These are phyloP conservation scores for Schrenkiella parvula DNA, from an alignment of 345 rosid genomes.

Conservation along the genomic window DNA sequence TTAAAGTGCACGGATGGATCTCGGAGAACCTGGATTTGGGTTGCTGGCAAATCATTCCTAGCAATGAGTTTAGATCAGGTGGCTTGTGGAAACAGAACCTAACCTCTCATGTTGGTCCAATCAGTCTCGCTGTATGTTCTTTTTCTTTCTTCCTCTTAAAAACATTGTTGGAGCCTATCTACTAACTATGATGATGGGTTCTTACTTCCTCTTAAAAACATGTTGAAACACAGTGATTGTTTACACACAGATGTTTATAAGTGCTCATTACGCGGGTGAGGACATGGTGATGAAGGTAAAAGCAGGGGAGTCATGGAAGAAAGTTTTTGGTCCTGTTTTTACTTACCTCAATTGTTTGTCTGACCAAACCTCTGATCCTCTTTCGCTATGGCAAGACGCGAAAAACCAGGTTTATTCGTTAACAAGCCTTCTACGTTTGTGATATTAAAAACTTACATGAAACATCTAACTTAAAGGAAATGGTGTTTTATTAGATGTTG, in stretches of 20 bases:
- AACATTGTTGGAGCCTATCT: not conserved
- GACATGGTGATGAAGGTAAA: slow-evolving; percentile 65
- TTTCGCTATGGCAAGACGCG: slow-evolving; percentile 75
- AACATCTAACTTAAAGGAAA: not conserved
- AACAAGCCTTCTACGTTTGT: not conserved
- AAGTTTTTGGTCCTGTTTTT: slow-evolving; percentile 83
- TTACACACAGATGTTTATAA: slow-evolving; percentile 63
- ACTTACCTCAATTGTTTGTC: slow-evolving; percentile 52
- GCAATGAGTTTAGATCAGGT: slow-evolving; percentile 65
- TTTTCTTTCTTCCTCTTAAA: not conserved
- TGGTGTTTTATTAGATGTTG: slow-evolving; percentile 40
- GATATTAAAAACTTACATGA: not conserved
- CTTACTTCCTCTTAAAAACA: not conserved
- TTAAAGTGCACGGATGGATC: slow-evolving; percentile 84
- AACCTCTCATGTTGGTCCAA: slow-evolving; percentile 64
- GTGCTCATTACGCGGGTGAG: slow-evolving; percentile 84
- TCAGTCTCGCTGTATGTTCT: slow-evolving; percentile 39
- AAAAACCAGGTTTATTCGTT: slow-evolving; percentile 52
- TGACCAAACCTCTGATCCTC: slow-evolving; percentile 34
- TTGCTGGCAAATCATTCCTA: slow-evolving; percentile 78
- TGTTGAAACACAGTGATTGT: not conserved
- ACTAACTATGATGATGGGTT: not conserved
- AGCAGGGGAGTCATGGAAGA: slow-evolving; percentile 82
- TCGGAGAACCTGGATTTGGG: slow-evolving; percentile 46
- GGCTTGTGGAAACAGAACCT: slow-evolving; percentile 63